A percentile compares a stretch with the other conserved stretches of the same genome.
Conservation (phyloP, 129 eudicot genomes). For the Tagetes erecta region DNA sequence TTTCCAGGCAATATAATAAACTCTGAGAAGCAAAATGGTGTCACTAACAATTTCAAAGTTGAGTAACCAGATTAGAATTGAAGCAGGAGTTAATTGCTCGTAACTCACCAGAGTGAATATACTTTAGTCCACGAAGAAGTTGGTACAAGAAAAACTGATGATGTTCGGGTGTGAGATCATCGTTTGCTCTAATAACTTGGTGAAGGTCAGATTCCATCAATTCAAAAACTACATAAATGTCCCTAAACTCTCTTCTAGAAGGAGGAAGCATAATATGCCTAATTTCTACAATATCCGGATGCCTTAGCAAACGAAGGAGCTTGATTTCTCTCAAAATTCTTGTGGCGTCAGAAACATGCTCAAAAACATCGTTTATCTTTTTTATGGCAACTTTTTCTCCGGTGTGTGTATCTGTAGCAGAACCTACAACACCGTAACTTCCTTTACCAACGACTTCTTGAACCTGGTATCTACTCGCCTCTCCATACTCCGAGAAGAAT, state of each 20-base stretch:
- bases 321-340: slow-evolving; percentile 80
- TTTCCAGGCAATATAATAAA: no score
- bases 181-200: slow-evolving; percentile 83
- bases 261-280: slow-evolving; percentile 91
- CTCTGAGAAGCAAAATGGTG: no score
- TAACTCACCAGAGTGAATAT: slow-evolving; percentile 66
- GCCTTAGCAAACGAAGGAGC: slow-evolving; percentile 75
- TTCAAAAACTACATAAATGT: slow-evolving; percentile 69
- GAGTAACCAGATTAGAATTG: neutral
- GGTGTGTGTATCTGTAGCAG: slow-evolving; percentile 60
- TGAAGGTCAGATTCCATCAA: slow-evolving; percentile 89
- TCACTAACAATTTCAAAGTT: no score
- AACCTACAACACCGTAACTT: slow-evolving; percentile 89
- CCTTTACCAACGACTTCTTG: slow-evolving; percentile 88
- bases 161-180: slow-evolving; percentile 86
- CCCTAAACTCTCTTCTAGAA: slow-evolving; percentile 76
- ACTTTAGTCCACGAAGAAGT: slow-evolving; percentile 85
- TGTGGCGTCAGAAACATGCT: slow-evolving; percentile 90
- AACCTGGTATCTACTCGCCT: slow-evolving; percentile 69
- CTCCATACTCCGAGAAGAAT: slow-evolving; percentile 85
- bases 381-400: slow-evolving; percentile 74
- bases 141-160: slow-evolving; percentile 84
- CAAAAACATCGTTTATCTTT: slow-evolving; percentile 82
- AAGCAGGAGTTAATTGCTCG: neutral
- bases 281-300: slow-evolving; percentile 84